Conservation (phyloP, 2,329 filamentous ascomycete species). For the Diaporthe ampelina region DNA sequence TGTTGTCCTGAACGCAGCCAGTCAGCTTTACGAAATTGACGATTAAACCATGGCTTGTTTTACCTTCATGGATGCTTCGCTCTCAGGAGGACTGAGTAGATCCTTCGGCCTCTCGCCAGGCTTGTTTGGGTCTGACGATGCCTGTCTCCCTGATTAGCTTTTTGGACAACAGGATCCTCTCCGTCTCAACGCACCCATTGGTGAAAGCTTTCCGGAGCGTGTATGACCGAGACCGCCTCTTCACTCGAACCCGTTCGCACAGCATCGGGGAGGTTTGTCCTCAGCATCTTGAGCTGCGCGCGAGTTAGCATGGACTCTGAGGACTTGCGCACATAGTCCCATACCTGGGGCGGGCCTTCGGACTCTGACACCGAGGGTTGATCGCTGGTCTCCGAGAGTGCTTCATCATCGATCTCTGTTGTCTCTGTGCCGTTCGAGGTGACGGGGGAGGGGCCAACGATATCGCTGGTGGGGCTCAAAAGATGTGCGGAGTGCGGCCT, state of each 20-base stretch:
- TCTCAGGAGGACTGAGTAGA: constrained; percentile 52
- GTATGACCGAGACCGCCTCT: constrained; percentile 90
- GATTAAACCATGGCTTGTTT: neutral
- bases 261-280: constrained; percentile 69
- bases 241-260: constrained; percentile 75
- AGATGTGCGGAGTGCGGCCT: constrained; percentile 65
- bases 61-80: constrained; percentile 55
- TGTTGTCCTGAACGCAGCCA: constrained; percentile 43
- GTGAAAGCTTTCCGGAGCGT: constrained; percentile 86
- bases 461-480: constrained; percentile 74
- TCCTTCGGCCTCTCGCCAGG: constrained; percentile 50
- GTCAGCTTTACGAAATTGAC: neutral
- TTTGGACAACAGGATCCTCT: neutral
- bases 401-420: constrained; percentile 88
- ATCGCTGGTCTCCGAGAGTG: constrained; percentile 68
- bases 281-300: constrained; percentile 64
- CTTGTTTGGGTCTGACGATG: constrained; percentile 49
- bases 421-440: constrained; percentile 87
- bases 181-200: constrained; percentile 74
- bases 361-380: constrained; percentile 50
- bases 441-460: constrained; percentile 85
- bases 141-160: constrained; percentile 52
- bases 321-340: constrained; percentile 32
- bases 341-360: constrained; percentile 55
- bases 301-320: constrained; percentile 45